A percentile compares a stretch with the other conserved stretches of the same genome.
These are phyloP conservation scores for Talaromyces adpressus DNA, from an alignment of 495 filamentous ascomycete genomes.

Conservation along the genomic window DNA sequence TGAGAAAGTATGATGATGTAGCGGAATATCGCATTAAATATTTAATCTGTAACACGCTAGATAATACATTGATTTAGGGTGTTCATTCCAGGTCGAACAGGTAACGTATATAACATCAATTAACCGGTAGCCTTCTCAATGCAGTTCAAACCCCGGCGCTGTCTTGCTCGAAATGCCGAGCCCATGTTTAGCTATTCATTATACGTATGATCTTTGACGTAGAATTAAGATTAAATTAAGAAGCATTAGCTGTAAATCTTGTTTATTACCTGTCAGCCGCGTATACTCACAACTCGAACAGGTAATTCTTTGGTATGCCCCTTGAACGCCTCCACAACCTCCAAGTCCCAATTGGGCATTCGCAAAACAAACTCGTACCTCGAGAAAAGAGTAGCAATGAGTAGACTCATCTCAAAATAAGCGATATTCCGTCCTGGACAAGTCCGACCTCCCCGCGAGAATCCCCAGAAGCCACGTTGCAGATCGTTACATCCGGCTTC, in stretches of 20 bases:
- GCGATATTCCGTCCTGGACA: background rate
- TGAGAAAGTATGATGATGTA: background rate
- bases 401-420: background rate
- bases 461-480: background rate
- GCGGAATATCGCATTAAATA: background rate
- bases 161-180: background rate
- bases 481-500: background rate
- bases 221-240: background rate
- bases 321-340: background rate
- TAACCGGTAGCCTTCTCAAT: background rate
- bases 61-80: background rate
- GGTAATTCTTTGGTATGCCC: background rate
- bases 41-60: background rate
- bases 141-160: background rate
- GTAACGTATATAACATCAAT: background rate
- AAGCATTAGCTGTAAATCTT: background rate
- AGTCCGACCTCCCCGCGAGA: background rate
- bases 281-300: background rate
- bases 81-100: background rate
- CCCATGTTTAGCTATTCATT: background rate
- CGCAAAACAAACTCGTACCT: background rate
- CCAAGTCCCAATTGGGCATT: background rate
- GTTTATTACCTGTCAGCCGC: background rate
- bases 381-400: background rate
- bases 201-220: background rate